Evolutionary conservation across 78 protist genomes (phyloP).

Genomic region (Acrasis kona): DNA sequence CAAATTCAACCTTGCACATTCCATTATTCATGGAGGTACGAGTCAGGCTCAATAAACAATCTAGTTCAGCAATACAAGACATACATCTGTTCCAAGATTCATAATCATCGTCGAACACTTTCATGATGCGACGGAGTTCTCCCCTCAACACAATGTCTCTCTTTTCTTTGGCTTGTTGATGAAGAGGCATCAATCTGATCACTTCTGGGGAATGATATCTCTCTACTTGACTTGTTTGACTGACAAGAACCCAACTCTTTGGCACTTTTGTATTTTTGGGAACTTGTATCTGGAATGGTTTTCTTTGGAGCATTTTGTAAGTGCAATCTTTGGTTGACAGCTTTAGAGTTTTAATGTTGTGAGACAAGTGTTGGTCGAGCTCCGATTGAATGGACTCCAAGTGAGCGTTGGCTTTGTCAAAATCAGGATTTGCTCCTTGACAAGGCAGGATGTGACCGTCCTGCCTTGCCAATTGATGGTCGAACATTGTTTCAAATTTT

Average conservation of each 20-base stretch:
- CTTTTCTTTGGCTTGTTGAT: too few relatives aligned
- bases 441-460: not conserved
- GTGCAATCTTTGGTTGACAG: constrained; percentile 7
- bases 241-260: not conserved
- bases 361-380: constrained; percentile 1
- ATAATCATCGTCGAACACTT: not conserved
- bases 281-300: not conserved
- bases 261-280: not conserved
- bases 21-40: not conserved
- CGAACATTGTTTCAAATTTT: not conserved
- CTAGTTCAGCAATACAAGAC: not conserved
- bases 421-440: not conserved
- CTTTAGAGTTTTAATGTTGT: not conserved
- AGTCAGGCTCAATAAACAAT: not conserved
- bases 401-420: not conserved
- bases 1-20: not conserved
- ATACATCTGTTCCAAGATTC: not conserved
- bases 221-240: not conserved
- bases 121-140: too few relatives aligned
- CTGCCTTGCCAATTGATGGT: not conserved
- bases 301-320: constrained; percentile 17
- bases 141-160: too few relatives aligned
- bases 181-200: too few relatives aligned
- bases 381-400: not conserved
- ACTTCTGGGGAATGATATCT: not conserved